These are phyloP conservation scores for Termitomyces heimii DNA, from an alignment of 768 basidiomycete species.

Conservation along the genomic window DNA sequence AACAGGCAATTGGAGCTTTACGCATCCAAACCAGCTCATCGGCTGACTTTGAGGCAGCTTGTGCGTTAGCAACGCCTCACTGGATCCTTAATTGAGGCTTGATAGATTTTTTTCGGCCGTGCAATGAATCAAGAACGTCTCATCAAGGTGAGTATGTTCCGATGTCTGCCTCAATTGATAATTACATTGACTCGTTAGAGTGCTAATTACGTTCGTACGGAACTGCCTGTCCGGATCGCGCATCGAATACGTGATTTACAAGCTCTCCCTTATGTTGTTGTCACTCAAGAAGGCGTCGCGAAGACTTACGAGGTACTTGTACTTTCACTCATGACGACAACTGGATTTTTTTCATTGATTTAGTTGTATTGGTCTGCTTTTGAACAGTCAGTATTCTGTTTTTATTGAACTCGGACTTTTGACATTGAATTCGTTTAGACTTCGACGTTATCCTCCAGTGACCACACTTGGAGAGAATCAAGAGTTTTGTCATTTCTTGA, in stretches of 20 bases:
- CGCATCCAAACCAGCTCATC: conserved; percentile 66
- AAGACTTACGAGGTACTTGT: conserved; percentile 74
- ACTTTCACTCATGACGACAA: neutral
- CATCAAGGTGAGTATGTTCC: conserved; percentile 48
- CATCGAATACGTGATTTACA: conserved; percentile 87
- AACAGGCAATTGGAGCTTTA: conserved; percentile 79
- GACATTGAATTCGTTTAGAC: conserved; percentile 29
- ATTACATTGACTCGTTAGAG: conserved; percentile 39
- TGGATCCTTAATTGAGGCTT: neutral
- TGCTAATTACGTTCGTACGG: conserved; percentile 87
- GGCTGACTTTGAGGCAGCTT: conserved; percentile 73
- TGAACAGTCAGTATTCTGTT: conserved; percentile 50
- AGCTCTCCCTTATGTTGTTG: conserved; percentile 78
- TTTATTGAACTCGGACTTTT: neutral
- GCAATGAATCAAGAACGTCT: conserved; percentile 74
- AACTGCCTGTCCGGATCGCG: conserved; percentile 82
- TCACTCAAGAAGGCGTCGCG: conserved; percentile 78
- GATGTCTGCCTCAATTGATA: neutral
- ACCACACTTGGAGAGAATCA: conserved; percentile 70
- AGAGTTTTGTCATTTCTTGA: conserved; percentile 70
- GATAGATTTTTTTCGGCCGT: conserved; percentile 81
- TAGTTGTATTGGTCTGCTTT: conserved; percentile 87
- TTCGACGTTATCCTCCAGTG: conserved; percentile 70
- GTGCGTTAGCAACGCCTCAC: conserved; percentile 33
- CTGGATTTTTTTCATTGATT: neutral